Evolutionary conservation across 306 rosid genomes (phyloP), one percentile per base, ranked within the genome.

Genomic region (Sicyos baderoa): DNA sequence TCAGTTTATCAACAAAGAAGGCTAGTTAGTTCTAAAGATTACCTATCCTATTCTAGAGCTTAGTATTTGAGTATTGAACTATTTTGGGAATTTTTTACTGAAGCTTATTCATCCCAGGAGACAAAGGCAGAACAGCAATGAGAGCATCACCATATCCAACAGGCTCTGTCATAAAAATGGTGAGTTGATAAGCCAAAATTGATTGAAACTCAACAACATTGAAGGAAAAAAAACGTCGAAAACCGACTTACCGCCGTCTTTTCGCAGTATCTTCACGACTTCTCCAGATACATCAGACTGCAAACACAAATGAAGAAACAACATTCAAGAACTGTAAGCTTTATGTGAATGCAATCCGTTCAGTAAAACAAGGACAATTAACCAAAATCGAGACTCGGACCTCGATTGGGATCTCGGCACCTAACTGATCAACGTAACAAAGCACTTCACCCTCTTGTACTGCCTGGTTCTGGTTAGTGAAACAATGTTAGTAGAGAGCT

Each of bases 141-240:
- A 92, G 86, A 70, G 91, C 79, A 56, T 92, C 98, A 13, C 88
- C 95, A 60, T 92, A 92, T 80, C 98, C 96, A 72, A 93, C 88
- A 23, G 97, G 87, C 14, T 93, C 98, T 92, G 91, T 45, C 8
- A 64, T 75, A 18, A 42, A 32, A 66, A 49, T 19, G 71, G 2
- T 15, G 50, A 73, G 37, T 58, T 18, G 53, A 53, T 69, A 6
- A 52, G 49, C 40, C 27, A 9, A 16, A 3, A 47, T 27, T 37
- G 51, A 48, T 56, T 35, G 18, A n/a, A 69, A 40, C 18, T 8
- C 17, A 17, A 62, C 12, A 47, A 55, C 18, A 19, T 6, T 0
- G 19, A 42, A 64, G 35, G 17, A 14, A 54, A 19, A 57, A 42
- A 22, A 22, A 50, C 4, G 0, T 47, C 44, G 27, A 67, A 35